Conservation (phyloP, 176 grass and related monocot species). For the Typha latifolia region DNA sequence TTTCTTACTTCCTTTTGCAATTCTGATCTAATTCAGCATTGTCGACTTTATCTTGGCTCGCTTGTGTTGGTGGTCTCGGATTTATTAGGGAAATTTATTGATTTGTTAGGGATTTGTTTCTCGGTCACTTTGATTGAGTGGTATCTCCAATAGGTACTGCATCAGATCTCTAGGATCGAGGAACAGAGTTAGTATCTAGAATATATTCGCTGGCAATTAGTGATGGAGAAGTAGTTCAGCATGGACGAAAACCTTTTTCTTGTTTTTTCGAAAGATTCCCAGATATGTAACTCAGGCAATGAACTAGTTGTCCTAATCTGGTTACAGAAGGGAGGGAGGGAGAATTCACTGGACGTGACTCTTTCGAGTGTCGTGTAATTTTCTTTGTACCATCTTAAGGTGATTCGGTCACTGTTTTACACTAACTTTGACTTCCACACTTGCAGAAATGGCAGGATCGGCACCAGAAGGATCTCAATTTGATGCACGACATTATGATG, state of each 20-base stretch:
- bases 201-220: neutral
- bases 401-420: neutral
- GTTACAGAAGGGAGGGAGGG: neutral
- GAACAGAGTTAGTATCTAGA: neutral
- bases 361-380: neutral
- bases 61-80: no score
- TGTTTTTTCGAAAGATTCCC: neutral
- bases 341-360: neutral
- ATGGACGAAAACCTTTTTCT: neutral
- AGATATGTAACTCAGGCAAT: neutral
- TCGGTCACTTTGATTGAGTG: no score
- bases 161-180: neutral
- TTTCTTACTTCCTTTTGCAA: no score
- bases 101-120: no score
- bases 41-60: no score
- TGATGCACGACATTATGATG: conserved; percentile 6
- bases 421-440: neutral
- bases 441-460: neutral
- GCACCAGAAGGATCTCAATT: neutral
- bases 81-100: no score
- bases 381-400: no score
- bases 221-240: neutral
- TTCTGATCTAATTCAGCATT: no score
- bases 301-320: neutral
- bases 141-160: neutral